Evolutionary conservation across 257 asterid species (phyloP).

Genomic region (Lantana camara): DNA sequence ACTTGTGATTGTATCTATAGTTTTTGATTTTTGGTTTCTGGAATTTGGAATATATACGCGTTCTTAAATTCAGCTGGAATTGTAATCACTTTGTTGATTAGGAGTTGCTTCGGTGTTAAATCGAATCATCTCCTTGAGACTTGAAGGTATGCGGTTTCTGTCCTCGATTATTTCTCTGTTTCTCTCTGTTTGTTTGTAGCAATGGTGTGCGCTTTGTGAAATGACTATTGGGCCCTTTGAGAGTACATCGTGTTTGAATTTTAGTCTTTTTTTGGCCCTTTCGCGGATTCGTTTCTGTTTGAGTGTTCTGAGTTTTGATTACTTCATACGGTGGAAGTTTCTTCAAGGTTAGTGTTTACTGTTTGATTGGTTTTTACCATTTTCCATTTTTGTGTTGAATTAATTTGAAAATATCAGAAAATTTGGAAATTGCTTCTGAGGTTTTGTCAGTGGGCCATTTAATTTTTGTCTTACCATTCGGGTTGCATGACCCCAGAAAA

Average conservation of each 20-base stretch:
- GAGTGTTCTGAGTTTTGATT: not conserved
- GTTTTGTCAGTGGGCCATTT: not conserved
- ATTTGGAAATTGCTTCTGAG: not conserved
- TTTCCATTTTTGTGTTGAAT: no score
- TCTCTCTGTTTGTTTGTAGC: not conserved
- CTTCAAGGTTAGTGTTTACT: not conserved
- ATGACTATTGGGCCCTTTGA: not conserved
- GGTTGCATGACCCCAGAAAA: not conserved
- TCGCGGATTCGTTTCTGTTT: not conserved
- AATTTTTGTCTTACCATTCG: constrained; percentile 8
- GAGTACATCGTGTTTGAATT: not conserved
- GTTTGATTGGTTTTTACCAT: constrained; percentile 6
- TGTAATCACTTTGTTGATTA: constrained; percentile 1
- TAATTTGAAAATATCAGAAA: not conserved
- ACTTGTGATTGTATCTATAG: constrained; percentile 19
- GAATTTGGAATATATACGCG: not conserved
- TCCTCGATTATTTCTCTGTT: not conserved
- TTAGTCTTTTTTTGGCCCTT: not conserved
- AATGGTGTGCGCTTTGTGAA: constrained; percentile 5
- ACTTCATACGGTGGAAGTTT: constrained; percentile 1
- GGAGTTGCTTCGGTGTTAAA: constrained; percentile 17
- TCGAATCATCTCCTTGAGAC: constrained; percentile 31
- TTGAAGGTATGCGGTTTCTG: constrained; percentile 20
- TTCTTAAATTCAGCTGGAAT: constrained; percentile 28
- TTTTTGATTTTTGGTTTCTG: not conserved